phyloP scores from a whole-genome alignment of 2,329 filamentous ascomycete genomes.

The Helotiales sp. region DNA sequence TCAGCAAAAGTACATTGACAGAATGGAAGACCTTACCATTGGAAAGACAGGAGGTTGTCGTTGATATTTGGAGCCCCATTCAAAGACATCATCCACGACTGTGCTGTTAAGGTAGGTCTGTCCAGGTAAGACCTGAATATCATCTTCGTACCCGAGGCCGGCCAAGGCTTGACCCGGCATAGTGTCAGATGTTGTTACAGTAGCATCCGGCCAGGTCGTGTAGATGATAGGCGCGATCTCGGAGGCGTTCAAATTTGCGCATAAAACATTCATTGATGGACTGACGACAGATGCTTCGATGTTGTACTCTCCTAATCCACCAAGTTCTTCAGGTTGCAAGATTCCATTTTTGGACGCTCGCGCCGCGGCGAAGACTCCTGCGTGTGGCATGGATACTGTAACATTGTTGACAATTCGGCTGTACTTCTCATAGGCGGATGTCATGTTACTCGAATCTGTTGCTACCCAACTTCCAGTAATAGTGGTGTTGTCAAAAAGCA shows the following conservation, averaged over 20 bases:
- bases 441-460: constrained; percentile 51
- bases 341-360: constrained; percentile 62
- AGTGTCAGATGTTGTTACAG: constrained; percentile 35
- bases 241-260: constrained; percentile 59
- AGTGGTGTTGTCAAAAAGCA: constrained; percentile 72
- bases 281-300: constrained; percentile 69
- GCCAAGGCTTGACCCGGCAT: constrained; percentile 38
- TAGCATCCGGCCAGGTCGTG: constrained; percentile 53
- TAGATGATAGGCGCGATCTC: constrained; percentile 69
- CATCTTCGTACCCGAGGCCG: constrained; percentile 38
- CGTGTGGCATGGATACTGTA: constrained; percentile 76
- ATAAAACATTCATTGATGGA: constrained; percentile 71
- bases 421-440: constrained; percentile 47
- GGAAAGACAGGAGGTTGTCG: constrained; percentile 55
- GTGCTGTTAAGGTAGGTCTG: constrained; percentile 54
- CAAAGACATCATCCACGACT: constrained; percentile 68
- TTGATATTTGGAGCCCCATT: constrained; percentile 56
- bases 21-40: constrained; percentile 36
- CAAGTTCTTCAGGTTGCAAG: constrained; percentile 65
- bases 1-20: neutral
- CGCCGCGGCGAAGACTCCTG: constrained; percentile 63
- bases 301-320: constrained; percentile 67
- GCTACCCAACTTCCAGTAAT: constrained; percentile 70
- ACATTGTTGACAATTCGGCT: constrained; percentile 71
- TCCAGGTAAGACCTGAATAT: constrained; percentile 39